These are phyloP conservation scores for Xanthoconium separans DNA, from an alignment of 1,284 basidiomycete species.

Conservation along the genomic window DNA sequence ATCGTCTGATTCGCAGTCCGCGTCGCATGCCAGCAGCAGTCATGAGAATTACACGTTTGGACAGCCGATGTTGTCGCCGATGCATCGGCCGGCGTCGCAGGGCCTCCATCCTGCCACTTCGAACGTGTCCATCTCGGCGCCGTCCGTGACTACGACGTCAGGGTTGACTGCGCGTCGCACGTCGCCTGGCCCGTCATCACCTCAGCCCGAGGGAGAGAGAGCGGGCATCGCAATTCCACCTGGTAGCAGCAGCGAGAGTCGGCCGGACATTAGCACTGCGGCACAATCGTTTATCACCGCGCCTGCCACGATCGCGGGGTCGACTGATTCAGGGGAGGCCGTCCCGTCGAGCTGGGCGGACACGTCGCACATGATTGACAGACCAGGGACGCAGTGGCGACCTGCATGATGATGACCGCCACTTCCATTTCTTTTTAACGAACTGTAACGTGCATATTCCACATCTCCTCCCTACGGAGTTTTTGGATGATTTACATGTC, in stretches of 20 bases:
- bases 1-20: constrained; percentile 47
- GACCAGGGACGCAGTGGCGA: constrained; percentile 24
- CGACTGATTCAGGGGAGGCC: constrained; percentile 38
- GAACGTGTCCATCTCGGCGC: constrained; percentile 22
- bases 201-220: constrained; percentile 13
- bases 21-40: constrained; percentile 43
- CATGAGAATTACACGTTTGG: constrained; percentile 73
- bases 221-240: constrained; percentile 19
- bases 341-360: constrained; percentile 40
- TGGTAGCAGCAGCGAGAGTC: constrained; percentile 35
- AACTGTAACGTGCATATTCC: neutral
- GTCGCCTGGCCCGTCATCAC: constrained; percentile 5
- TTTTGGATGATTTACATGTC: constrained; percentile 15
- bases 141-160: constrained; percentile 28
- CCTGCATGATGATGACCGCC: constrained; percentile 18
- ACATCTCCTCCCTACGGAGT: neutral
- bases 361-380: constrained; percentile 41
- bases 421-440: neutral
- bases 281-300: constrained; percentile 65
- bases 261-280: constrained; percentile 64
- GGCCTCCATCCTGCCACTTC: constrained; percentile 17
- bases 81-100: constrained; percentile 22
- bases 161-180: constrained; percentile 16
- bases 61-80: constrained; percentile 41
- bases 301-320: constrained; percentile 53